These are phyloP conservation scores for Aspergillus wentii DNA, from an alignment of 495 filamentous ascomycete species.

Conservation along the genomic window DNA sequence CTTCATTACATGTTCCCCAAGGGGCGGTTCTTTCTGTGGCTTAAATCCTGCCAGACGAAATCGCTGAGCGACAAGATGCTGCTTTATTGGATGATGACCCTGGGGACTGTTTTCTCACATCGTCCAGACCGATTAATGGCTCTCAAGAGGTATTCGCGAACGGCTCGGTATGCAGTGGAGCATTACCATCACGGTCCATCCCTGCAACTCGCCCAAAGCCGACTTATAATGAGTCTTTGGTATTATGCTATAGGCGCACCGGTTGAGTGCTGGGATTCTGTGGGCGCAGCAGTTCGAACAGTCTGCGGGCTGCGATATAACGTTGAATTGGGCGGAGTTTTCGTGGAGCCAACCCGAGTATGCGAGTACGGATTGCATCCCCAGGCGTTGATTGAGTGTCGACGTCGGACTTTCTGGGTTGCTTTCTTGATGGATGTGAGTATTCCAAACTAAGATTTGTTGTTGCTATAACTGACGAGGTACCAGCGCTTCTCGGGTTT, in stretches of 20 bases:
- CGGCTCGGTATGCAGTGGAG: conserved; percentile 54
- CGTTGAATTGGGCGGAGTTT: conserved; percentile 51
- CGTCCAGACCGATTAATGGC: conserved; percentile 42
- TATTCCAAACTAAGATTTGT: conserved; percentile 4
- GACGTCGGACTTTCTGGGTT: conserved; percentile 64
- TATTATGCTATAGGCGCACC: conserved; percentile 53
- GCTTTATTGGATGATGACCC: conserved; percentile 58
- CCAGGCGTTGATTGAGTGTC: conserved; percentile 56
- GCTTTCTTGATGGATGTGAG: conserved; percentile 58
- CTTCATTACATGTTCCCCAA: conserved; percentile 56
- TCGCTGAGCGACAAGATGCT: conserved; percentile 64
- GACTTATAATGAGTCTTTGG: conserved; percentile 59
- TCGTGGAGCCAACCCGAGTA: conserved; percentile 33
- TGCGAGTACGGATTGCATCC: conserved; percentile 55
- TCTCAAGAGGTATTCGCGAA: conserved; percentile 47
- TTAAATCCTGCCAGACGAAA: conserved; percentile 47
- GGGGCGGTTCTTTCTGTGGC: conserved; percentile 47
- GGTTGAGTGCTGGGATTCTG: conserved; percentile 54
- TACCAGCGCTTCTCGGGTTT: conserved; percentile 52
- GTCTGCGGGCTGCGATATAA: conserved; percentile 55
- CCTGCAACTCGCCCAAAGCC: conserved; percentile 57
- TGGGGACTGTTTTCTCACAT: conserved; percentile 54
- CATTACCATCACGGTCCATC: conserved; percentile 44
- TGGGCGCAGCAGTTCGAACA: conserved; percentile 53
- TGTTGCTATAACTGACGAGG: conserved; percentile 5